Evolutionary conservation across 148 eudicot genomes (phyloP).

Genomic region (Camellia granthamiana): DNA sequence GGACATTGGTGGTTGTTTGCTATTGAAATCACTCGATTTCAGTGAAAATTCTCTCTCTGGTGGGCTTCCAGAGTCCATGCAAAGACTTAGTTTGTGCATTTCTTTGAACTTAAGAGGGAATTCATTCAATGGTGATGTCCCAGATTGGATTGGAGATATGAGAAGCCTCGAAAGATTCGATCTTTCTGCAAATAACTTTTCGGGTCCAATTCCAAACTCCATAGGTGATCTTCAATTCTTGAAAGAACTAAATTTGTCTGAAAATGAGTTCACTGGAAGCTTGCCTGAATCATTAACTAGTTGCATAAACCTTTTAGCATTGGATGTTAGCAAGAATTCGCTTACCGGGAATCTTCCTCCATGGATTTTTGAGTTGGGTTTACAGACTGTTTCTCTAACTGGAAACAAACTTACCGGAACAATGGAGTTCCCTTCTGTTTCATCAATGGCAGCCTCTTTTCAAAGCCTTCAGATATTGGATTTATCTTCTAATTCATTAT

Average conservation of each 20-base stretch:
- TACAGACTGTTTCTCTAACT: slow-evolving; percentile 44
- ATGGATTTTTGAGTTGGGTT: slow-evolving; percentile 63
- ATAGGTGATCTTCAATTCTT: slow-evolving; percentile 57
- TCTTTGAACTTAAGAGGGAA: slow-evolving; percentile 50
- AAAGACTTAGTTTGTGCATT: slow-evolving; percentile 58
- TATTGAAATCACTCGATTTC: slow-evolving; percentile 58
- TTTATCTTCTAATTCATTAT: slow-evolving; percentile 58
- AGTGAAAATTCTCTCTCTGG: slow-evolving; percentile 64
- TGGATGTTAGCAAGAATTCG: slow-evolving; percentile 64
- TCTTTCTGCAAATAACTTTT: slow-evolving; percentile 67
- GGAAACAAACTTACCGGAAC: slow-evolving; percentile 59
- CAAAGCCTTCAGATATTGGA: slow-evolving; percentile 53
- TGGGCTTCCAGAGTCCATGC: slow-evolving; percentile 61
- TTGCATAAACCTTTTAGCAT: slow-evolving; percentile 46
- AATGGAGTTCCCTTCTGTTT: slow-evolving; percentile 32
- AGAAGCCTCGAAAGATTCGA: slow-evolving; percentile 68
- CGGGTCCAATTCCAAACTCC: slow-evolving; percentile 55
- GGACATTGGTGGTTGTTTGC: slow-evolving; percentile 65
- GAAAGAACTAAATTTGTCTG: slow-evolving; percentile 59
- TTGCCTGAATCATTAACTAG: slow-evolving; percentile 60
- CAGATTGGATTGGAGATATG: slow-evolving; percentile 80
- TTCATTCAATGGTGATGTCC: slow-evolving; percentile 54
- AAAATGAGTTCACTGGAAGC: slow-evolving; percentile 54
- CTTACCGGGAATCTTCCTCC: slow-evolving; percentile 58
- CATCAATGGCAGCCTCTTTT: slow-evolving; percentile 33